A percentile compares a stretch with the other conserved stretches of the same genome.
Evolutionary conservation across 2,329 filamentous ascomycete species (phyloP).

Genomic region (Scedosporium aurantiacum): DNA sequence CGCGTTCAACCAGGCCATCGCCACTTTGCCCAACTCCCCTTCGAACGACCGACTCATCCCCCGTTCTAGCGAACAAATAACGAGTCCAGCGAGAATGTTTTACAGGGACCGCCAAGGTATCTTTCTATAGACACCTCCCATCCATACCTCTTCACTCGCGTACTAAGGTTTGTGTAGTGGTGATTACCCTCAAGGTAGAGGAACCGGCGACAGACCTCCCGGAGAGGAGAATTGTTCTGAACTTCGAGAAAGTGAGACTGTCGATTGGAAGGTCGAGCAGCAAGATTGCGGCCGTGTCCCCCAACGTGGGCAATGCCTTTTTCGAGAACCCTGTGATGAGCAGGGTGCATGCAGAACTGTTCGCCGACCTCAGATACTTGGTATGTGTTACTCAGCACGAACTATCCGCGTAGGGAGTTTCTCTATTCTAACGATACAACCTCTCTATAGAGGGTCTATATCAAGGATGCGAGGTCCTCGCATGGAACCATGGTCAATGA

Average conservation of each 20-base stretch:
- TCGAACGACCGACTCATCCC: neutral
- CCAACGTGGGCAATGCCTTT: constrained; percentile 5
- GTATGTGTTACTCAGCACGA: neutral
- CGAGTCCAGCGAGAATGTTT: neutral
- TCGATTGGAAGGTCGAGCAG: constrained; percentile 8
- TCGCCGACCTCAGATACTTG: constrained; percentile 6
- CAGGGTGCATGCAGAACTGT: constrained; percentile 7
- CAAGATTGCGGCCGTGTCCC: neutral
- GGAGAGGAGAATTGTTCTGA: constrained; percentile 4
- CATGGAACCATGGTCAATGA: constrained; percentile 9
- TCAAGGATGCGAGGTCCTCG: constrained; percentile 7
- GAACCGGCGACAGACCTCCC: neutral
- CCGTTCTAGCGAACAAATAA: neutral
- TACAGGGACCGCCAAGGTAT: neutral
- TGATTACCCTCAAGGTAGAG: neutral
- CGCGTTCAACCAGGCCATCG: too few relatives aligned
- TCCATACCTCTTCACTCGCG: neutral
- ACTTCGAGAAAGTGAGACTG: neutral
- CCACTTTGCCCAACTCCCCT: neutral
- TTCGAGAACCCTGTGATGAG: constrained; percentile 9
- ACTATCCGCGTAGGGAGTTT: neutral
- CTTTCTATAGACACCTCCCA: neutral
- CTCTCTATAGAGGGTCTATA: constrained; percentile 2
- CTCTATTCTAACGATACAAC: neutral
- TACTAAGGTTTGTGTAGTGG: neutral